Evolutionary conservation across 2,329 filamentous ascomycete species (phyloP).

Genomic region (Sclerotinia trifoliorum): DNA sequence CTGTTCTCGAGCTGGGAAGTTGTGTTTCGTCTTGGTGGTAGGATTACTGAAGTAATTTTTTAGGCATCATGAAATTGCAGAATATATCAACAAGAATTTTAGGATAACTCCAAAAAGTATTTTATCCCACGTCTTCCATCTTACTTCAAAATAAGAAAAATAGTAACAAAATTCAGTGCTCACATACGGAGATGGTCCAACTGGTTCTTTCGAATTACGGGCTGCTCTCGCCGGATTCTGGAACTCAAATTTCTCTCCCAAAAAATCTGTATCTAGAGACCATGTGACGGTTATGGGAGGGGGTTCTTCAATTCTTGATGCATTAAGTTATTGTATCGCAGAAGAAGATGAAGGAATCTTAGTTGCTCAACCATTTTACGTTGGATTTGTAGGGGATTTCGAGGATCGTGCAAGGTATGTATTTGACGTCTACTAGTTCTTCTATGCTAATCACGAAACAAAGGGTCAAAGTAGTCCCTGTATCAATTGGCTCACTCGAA

Average conservation of each 20-base stretch:
- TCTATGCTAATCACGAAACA: not conserved
- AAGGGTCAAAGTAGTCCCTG: constrained; percentile 10
- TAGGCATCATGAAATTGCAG: constrained; percentile 26
- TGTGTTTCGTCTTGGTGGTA: not conserved
- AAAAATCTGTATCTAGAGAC: constrained; percentile 38
- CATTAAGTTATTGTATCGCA: constrained; percentile 45
- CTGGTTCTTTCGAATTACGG: constrained; percentile 42
- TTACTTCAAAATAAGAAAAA: not conserved
- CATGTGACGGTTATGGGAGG: constrained; percentile 45
- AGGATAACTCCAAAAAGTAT: constrained; percentile 17
- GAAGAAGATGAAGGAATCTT: constrained; percentile 48
- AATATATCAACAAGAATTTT: constrained; percentile 22
- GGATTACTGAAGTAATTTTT: not conserved
- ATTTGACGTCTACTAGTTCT: not conserved
- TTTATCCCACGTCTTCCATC: not conserved
- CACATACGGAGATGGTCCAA: constrained; percentile 26
- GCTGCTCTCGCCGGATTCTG: constrained; percentile 44
- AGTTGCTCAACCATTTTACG: constrained; percentile 48
- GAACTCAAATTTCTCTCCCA: constrained; percentile 44
- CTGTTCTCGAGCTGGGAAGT: too few relatives aligned
- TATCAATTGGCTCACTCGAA: constrained; percentile 22
- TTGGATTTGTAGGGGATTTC: constrained; percentile 48
- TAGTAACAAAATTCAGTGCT: constrained; percentile 21
- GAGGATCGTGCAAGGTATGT: constrained; percentile 36
- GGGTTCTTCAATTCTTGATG: constrained; percentile 37